Evolutionary conservation across 768 basidiomycete genomes (phyloP), one percentile per base, ranked within the genome.

Genomic region (Boletus subparvulus): DNA sequence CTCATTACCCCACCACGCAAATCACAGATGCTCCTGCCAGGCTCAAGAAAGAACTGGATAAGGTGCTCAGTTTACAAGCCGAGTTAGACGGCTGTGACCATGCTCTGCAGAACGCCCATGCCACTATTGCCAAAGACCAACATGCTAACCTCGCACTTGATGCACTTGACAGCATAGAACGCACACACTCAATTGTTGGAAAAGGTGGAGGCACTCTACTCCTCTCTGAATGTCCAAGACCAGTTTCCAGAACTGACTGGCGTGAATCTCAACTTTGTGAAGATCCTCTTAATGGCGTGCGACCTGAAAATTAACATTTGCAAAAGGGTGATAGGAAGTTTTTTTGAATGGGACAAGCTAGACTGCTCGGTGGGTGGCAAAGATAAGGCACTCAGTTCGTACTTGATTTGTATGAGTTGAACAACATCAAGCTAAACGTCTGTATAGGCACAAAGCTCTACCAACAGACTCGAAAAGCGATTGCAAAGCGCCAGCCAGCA

Each of bases 71-170:
- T 6, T 14, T 77, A 2, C 74, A 75, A 52, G 64, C 67, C 0
- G 53, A 70, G 14, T 36, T 73, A 6, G 66, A 73, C 6, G 44
- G 33, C 12, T 50, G 71, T 0, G 68, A 74, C 16, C 58, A 50
- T 2, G 54, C 66, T 1, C 65, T 74, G 9, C 33, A 61, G 17
- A 45, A 43, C 11, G 60, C 62, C 3, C 45, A 47, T 17, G 19
- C 26, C 0, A 43, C 55, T 0, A 54, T 74, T 3, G 21, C 48
- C 0, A 58, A 56, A 16, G 50, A 49, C 9, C 12, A 1, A 33
- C 16, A 11, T 30, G 36, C 10, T 5, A 21, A 3, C 26, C 19
- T 39, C 2, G 17, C 55, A 3, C 19, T 8, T 62, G 71, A 3
- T 68, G 74, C 2, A 36, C 57, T 77, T 0, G 33, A 53, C 3